Base-by-base conservation (phyloP, 257 asterid species). In the Galeopsis tetrahit region DNA sequence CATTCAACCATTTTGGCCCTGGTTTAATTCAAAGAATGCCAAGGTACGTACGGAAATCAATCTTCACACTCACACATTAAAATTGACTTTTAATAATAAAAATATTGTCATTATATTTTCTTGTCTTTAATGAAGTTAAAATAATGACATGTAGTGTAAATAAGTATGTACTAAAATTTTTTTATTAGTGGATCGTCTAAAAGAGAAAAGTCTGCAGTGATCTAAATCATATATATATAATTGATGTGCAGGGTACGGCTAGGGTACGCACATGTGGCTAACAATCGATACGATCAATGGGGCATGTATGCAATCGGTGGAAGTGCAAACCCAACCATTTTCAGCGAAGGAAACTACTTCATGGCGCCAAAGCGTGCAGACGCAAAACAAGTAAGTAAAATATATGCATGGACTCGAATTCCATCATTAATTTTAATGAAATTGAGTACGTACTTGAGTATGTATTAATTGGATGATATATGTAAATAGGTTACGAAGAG, bases 21-120 rank as follows among this genome's bases (percentile, higher is more conserved):
- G 98, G 96, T 64, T 87, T 93, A 56, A 81, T 85, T 35, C 97
- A 90, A 78, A 82, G 98, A 73, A 93, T 93, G 98, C 97, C 97
- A 3, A 82, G 73, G 69, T 76, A 52, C 11, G 13, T 62, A 21
- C 28, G 28, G 0, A 58, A 38, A 11, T 14, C 35, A 17, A 3
- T 55, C 14, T 14, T 4, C 7, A 1, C n/a, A n/a, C 4, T 1
- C 6, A n/a, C 5, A 3, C 10, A 21, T 21, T 21, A 21, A 21
- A 21, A 21, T 21, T 21, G 28, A 21, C 28, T 21, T 21, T 21
- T 21, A 21, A 21, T 21, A 0, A 21, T 21, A 21, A 0, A 21
- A 21, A 21, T 21, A 21, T 21, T 21, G 28, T 21, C 28, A 21
- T 21, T 21, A 21, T 21, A 21, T 21, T 21, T 21, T 21, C 28